These are phyloP conservation scores for Leptographium wingfieldii DNA, from an alignment of 2,329 filamentous ascomycete species.

Conservation along the genomic window DNA sequence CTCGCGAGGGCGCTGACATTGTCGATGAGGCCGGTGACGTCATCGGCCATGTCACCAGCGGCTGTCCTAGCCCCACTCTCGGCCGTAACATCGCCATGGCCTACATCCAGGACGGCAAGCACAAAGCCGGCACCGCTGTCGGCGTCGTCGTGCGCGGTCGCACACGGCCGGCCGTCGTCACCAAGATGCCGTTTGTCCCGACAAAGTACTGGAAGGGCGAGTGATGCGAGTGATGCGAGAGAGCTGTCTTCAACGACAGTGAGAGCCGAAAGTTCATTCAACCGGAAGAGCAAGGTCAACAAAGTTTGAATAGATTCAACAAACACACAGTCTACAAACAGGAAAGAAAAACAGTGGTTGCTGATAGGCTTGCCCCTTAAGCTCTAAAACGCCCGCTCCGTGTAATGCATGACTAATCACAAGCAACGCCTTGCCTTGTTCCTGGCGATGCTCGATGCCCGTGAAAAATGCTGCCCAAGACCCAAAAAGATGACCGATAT, in stretches of 20 bases:
- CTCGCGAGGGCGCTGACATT: slow-evolving; percentile 77
- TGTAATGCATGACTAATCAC: not conserved
- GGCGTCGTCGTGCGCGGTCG: slow-evolving; percentile 67
- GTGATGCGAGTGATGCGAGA: not conserved
- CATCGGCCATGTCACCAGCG: slow-evolving; percentile 76
- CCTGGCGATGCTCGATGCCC: not conserved
- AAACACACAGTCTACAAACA: no score
- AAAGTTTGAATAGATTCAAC: no score
- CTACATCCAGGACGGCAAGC: slow-evolving; percentile 67
- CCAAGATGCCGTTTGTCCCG: slow-evolving; percentile 81
- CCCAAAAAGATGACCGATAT: not conserved
- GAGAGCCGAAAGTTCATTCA: not conserved
- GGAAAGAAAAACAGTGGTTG: no score
- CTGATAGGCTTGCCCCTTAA: not conserved
- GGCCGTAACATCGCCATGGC: slow-evolving; percentile 94
- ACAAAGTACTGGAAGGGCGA: slow-evolving; percentile 57
- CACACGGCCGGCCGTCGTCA: slow-evolving; percentile 59
- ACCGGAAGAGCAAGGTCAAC: not conserved
- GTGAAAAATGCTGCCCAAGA: not conserved
- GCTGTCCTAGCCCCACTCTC: slow-evolving; percentile 76
- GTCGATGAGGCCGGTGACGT: slow-evolving; percentile 43
- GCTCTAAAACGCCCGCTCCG: not conserved
- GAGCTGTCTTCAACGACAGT: not conserved
- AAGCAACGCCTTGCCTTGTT: not conserved
- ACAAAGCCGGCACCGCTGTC: slow-evolving; percentile 75